phyloP scores from a whole-genome alignment of 176 grass and related monocot species.

The Triticum monococcum region DNA sequence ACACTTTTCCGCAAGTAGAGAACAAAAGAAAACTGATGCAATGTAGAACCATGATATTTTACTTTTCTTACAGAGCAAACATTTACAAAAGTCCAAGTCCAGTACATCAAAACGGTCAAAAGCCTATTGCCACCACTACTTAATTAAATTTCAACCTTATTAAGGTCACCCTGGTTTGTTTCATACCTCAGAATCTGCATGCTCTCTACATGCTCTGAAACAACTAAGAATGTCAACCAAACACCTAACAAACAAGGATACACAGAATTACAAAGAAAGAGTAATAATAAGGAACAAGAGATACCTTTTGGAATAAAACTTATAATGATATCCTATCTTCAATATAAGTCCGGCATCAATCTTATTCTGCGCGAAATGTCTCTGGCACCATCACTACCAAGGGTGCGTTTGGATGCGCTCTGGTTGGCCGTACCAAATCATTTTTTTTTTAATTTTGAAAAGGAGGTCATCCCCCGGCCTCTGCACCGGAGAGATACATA shows the following conservation, averaged over 20 bases:
- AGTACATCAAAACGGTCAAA: slow-evolving; percentile 60
- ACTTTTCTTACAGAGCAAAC: neutral
- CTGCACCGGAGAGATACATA: too few species aligned
- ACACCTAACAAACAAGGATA: neutral
- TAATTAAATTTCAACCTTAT: slow-evolving; percentile 34
- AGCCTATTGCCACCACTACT: slow-evolving; percentile 24
- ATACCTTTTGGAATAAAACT: slow-evolving; percentile 91
- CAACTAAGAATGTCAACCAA: slow-evolving; percentile 8
- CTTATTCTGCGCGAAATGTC: slow-evolving; percentile 32
- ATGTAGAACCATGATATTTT: too few species aligned
- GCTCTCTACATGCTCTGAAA: slow-evolving; percentile 59
- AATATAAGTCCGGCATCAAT: slow-evolving; percentile 26
- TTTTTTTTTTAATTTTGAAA: too few species aligned
- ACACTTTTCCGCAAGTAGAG: too few species aligned
- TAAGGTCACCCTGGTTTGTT: slow-evolving; percentile 47
- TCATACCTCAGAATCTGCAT: slow-evolving; percentile 51
- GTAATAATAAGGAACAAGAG: neutral
- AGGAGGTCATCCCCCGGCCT: too few species aligned
- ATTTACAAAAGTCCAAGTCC: too few species aligned
- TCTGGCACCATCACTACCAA: slow-evolving; percentile 12
- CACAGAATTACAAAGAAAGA: neutral
- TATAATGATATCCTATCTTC: slow-evolving; percentile 83
- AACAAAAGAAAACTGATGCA: too few species aligned
- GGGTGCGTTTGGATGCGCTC: too few species aligned
- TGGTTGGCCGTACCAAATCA: too few species aligned